These are phyloP conservation scores for Lunularia cruciata DNA, from an alignment of 225 moss, liverwort and hornwort species.

Conservation along the genomic window DNA sequence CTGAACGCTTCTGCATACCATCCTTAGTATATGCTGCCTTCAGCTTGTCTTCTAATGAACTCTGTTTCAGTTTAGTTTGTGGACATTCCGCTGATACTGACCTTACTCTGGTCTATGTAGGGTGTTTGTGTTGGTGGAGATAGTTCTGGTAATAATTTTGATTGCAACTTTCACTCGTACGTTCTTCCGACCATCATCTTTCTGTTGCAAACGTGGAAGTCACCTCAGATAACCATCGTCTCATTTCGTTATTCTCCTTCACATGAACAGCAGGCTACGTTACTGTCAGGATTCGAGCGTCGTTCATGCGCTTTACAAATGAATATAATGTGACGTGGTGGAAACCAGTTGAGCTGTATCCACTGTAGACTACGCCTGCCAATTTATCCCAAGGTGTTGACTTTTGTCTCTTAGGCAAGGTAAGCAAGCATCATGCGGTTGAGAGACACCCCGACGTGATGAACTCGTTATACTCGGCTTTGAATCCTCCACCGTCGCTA, in stretches of 20 bases:
- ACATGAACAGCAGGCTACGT: neutral
- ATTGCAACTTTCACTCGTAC: conserved; percentile 44
- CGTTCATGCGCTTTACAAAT: too few relatives aligned
- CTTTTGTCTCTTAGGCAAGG: conserved; percentile 34
- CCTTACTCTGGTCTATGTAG: conserved; percentile 15
- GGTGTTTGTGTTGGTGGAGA: conserved; percentile 41
- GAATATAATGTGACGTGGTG: neutral
- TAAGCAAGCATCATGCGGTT: conserved; percentile 42
- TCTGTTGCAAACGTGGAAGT: neutral
- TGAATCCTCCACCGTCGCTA: conserved; percentile 41
- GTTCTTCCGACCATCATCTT: neutral
- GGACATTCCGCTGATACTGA: too few relatives aligned
- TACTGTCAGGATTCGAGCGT: too few relatives aligned
- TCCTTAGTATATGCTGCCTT: neutral
- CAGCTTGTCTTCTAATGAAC: neutral
- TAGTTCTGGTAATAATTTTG: conserved; percentile 25
- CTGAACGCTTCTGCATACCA: too few relatives aligned
- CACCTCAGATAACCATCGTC: neutral
- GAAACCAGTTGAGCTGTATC: neutral
- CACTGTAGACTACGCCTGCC: neutral
- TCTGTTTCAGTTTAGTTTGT: neutral
- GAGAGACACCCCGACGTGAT: conserved; percentile 45
- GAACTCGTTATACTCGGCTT: conserved; percentile 43
- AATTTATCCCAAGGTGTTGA: too few relatives aligned
- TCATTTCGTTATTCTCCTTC: neutral